Evolutionary conservation across 768 basidiomycete species (phyloP), one percentile per base, ranked within the genome.

Genomic region (Macrolepiota albuminosa): DNA sequence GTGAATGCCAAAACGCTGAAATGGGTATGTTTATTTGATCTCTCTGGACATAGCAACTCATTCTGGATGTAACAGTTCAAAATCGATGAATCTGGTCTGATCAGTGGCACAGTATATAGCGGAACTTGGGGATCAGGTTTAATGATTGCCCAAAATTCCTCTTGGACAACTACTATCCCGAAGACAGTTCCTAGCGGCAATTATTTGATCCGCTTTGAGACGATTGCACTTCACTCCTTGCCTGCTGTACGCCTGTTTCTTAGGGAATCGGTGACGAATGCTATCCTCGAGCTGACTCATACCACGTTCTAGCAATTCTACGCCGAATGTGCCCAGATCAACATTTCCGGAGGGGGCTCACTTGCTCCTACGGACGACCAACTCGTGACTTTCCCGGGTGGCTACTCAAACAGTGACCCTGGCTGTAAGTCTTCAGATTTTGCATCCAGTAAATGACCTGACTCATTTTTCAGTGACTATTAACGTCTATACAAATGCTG

Each of bases 281-380:
- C n/a, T 42, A n/a, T 1, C 7, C 14, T 40, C 4, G 14, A 9
- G 9, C 29, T 54, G 2, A 54, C 13, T 6, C 0, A 2, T 43
- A 40, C 33, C 29, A 33, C 6, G 6, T 31, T 10, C 14, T 69
- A 84, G 70, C 84, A 91, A 79, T 83, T 89, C 70, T 91, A 91
- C 67, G 85, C 87, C 0, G 84, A 86, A 66, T 79, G 79, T 55
- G 79, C 79, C 14, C 79, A 81, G 63, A 69, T 79, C 26, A 59
- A 64, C 34, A 78, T 81, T 58, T 76, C 74, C 26, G 75, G 74
- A 34, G 76, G 78, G 34, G 79, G 79, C 8, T 71, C 62, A 55
- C 62, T 71, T 10, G 73, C 74, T 2, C 79, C 79, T 1, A 75
- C 76, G 2, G 57, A 72, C 24, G 72, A 71, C 36, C 74, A 84